phyloP scores from a whole-genome alignment of 129 eudicot species.

The Lactuca sativa region DNA sequence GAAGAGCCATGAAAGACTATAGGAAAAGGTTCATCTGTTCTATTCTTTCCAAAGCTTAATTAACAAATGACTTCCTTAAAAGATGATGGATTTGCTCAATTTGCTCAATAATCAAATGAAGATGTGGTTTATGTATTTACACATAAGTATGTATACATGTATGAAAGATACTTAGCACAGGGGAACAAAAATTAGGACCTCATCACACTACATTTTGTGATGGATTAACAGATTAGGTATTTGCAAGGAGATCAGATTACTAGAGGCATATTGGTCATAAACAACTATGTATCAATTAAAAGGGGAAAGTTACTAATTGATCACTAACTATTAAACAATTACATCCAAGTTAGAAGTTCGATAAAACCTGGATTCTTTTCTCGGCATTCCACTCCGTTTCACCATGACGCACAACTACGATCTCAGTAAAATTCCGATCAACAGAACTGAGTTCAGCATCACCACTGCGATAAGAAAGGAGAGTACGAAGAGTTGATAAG shows the following conservation, averaged over 20 bases:
- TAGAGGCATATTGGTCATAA: background rate
- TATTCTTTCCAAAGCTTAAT: conserved; percentile 2
- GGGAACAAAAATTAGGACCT: background rate
- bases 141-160: background rate
- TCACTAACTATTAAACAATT: background rate
- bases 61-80: background rate
- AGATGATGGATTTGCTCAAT: background rate
- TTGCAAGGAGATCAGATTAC: background rate
- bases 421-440: conserved; percentile 47
- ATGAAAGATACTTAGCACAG: background rate
- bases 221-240: background rate
- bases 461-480: conserved; percentile 13
- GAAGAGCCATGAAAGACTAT: conserved; percentile 14
- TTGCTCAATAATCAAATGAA: background rate
- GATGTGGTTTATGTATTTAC: background rate
- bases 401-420: conserved; percentile 85
- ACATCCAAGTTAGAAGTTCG: background rate
- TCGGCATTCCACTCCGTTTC: conserved; percentile 90
- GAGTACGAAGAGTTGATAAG: background rate
- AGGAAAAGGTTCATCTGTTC: background rate
- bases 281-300: background rate
- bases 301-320: background rate
- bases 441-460: conserved; percentile 24
- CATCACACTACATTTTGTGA: background rate
- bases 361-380: conserved; percentile 68